Evolutionary conservation across 192 early-diverging fungal species (phyloP).

Genomic region (Mortierella alpina): DNA sequence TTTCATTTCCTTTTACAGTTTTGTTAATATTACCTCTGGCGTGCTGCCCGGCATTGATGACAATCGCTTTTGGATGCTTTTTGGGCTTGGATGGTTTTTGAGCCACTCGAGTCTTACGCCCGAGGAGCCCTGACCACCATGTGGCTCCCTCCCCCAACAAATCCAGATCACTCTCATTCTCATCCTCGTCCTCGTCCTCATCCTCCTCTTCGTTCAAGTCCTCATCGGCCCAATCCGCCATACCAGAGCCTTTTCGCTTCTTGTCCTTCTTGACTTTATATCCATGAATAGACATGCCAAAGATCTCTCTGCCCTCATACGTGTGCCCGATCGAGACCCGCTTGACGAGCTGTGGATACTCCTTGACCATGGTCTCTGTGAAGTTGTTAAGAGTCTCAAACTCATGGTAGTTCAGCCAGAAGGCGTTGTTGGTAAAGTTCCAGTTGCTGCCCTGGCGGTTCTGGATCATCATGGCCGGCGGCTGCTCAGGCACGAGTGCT

Average conservation of each 20-base stretch:
- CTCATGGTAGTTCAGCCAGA: constrained; percentile 38
- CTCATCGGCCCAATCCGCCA: constrained; percentile 1
- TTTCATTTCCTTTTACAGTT: background rate
- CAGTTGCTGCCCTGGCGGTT: background rate
- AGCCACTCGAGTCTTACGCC: background rate
- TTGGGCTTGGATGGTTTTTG: constrained; percentile 38
- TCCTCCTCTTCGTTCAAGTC: background rate
- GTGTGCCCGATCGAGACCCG: constrained; percentile 50
- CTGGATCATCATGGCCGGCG: constrained; percentile 4
- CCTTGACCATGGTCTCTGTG: constrained; percentile 32
- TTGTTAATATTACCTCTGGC: constrained; percentile 40
- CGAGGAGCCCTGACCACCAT: constrained; percentile 25
- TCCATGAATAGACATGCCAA: constrained; percentile 52
- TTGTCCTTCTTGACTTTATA: constrained; percentile 32
- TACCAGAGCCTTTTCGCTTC: background rate
- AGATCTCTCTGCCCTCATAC: constrained; percentile 48
- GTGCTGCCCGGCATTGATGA: constrained; percentile 58
- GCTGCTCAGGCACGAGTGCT: constrained; percentile 20
- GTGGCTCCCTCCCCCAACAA: background rate
- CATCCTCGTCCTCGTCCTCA: constrained; percentile 9
- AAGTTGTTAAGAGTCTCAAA: constrained; percentile 43
- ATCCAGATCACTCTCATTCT: background rate
- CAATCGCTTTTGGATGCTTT: constrained; percentile 50
- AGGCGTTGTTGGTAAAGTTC: constrained; percentile 32
- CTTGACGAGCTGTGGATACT: constrained; percentile 43